A percentile compares a stretch with the other conserved stretches of the same genome.
phyloP scores from a whole-genome alignment of 2,329 filamentous ascomycete species.

The Alternaria rosae region DNA sequence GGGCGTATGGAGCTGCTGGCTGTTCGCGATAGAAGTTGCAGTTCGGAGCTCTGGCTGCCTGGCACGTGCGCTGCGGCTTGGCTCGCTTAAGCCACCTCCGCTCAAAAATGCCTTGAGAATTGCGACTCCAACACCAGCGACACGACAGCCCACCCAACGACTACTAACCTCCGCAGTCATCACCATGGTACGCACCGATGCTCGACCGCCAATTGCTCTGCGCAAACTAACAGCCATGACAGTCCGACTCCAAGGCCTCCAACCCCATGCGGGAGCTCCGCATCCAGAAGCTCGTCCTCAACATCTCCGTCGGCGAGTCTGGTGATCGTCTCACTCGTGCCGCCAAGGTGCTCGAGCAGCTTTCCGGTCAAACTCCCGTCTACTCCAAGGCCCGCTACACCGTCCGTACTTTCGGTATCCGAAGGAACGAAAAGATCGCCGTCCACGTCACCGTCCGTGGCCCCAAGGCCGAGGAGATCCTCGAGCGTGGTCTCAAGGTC shows the following conservation, averaged over 20 bases:
- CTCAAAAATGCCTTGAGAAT: conserved; percentile 26
- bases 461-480: conserved; percentile 99
- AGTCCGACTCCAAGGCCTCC: conserved; percentile 70
- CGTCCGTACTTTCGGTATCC: conserved; percentile 99
- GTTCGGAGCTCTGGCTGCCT: conserved; percentile 24
- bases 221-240: conserved; percentile 32
- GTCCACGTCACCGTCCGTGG: conserved; percentile 99
- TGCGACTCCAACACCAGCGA: conserved; percentile 34
- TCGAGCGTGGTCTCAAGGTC: conserved; percentile 99
- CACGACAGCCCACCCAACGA: conserved; percentile 39
- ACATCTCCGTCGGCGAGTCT: conserved; percentile 99
- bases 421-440: conserved; percentile 98
- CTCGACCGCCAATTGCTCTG: conserved; percentile 9
- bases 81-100: conserved; percentile 30
- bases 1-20: conserved; percentile 34
- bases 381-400: conserved; percentile 99
- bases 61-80: conserved; percentile 24
- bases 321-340: conserved; percentile 99
- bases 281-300: conserved; percentile 99
- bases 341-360: conserved; percentile 99
- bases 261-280: conserved; percentile 99
- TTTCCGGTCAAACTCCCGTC: conserved; percentile 99
- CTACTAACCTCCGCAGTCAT: conserved; percentile 49
- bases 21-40: conserved; percentile 24
- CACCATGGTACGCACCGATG: conserved; percentile 48